Conservation (phyloP, 106 monocot genomes). For the Cymbidium sinense region DNA sequence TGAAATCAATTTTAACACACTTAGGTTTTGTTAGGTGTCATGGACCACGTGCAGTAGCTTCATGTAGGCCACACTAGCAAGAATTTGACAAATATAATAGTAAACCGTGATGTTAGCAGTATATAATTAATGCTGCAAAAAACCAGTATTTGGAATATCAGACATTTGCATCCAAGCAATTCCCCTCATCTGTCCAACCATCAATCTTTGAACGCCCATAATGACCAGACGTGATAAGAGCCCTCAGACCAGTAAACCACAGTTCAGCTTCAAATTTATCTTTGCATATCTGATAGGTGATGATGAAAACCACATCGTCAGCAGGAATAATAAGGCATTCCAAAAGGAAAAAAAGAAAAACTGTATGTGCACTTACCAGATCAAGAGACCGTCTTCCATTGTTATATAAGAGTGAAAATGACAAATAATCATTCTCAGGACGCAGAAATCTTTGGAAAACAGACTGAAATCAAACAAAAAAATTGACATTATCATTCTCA, state of each 20-base stretch:
- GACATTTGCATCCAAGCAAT: constrained; percentile 49
- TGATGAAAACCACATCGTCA: constrained; percentile 13
- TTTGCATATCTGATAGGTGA: constrained; percentile 70
- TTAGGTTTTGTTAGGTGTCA: too few relatives aligned
- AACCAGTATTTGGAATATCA: neutral
- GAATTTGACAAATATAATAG: neutral
- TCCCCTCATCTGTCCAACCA: constrained; percentile 48
- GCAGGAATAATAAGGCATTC: neutral
- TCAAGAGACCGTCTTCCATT: constrained; percentile 77
- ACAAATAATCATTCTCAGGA: constrained; percentile 72
- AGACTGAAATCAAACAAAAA: constrained; percentile 40
- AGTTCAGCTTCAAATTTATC: constrained; percentile 78
- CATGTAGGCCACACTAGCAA: neutral
- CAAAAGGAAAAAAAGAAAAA: constrained; percentile 6
- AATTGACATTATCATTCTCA: neutral
- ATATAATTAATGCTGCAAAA: neutral
- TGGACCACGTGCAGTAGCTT: too few relatives aligned
- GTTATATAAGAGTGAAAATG: constrained; percentile 80
- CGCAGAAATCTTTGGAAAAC: constrained; percentile 73
- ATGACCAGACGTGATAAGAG: constrained; percentile 59
- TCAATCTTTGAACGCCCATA: constrained; percentile 68
- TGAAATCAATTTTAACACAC: too few relatives aligned
- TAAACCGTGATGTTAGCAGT: neutral
- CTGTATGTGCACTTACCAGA: constrained; percentile 42
- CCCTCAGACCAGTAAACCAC: constrained; percentile 72